Base-by-base conservation (phyloP, 257 asterid species). In the Petrea volubilis region DNA sequence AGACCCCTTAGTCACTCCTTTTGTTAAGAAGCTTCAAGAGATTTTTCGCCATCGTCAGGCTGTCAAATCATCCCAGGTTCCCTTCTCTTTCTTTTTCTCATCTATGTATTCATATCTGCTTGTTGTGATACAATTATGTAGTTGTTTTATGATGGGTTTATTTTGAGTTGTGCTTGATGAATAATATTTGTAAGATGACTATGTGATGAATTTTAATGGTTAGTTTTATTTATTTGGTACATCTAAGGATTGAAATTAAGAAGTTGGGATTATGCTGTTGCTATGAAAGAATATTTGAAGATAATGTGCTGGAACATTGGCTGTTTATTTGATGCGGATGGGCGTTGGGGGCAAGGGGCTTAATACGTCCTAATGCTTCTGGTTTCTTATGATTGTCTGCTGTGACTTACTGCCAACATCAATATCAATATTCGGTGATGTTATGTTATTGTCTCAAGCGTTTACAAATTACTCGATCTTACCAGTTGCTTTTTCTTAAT, bases 1-100 rank as follows among this genome's bases (percentile, higher is more conserved):
- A 44, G 97, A 89, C 75, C 96, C 97, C 6, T 73, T 88, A 0
- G 86, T 92, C 60, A 51, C 82, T 25, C 95, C 97, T n/a, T 91
- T 91, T 46, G 82, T 83, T 25, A 81, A 83, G 4, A 87, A 89
- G 82, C 87, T 92, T 57, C 93, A 84, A 46, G 79, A 79, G 3
- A 67, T 87, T 4, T 67, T 84, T 64, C 90, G 90, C 24, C 91
- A 81, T 68, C 85, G 85, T 24, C 81, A 87, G 23, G 85, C 92
- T n/a, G n/a, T n/a, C 15, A 60, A 64, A 7, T 20, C 34, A 20
- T 20, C 57, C 20, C 70, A 74, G 72, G 80, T 75, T 17, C 7
- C n/a, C 6, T 0, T 29, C 47, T 46, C 34, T n/a, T 29, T 63
- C 49, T 17, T 3, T n/a, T n/a, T n/a, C n/a, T n/a, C n/a, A n/a